These are phyloP conservation scores for Cryptosporidium muris DNA, from an alignment of 169 alveolate species.

Conservation along the genomic window DNA sequence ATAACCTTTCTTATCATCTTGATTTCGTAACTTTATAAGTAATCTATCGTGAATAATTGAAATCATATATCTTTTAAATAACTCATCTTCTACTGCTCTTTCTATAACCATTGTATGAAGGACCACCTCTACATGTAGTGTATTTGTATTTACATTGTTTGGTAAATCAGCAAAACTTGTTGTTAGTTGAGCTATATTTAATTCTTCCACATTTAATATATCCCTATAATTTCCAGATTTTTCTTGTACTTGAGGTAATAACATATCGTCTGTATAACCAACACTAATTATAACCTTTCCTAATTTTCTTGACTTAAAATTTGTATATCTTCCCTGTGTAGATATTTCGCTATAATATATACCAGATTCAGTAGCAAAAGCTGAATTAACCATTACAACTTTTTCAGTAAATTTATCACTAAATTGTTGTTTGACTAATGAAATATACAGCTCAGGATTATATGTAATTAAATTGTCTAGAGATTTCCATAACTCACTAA, in stretches of 20 bases:
- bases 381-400: slow-evolving; percentile 8
- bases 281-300: slow-evolving; percentile 9
- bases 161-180: slow-evolving; percentile 26
- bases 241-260: slow-evolving; percentile 31
- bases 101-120: slow-evolving; percentile 42
- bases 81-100: slow-evolving; percentile 36
- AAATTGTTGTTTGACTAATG: slow-evolving; percentile 25
- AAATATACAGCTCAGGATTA: slow-evolving; percentile 55
- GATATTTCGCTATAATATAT: slow-evolving; percentile 35
- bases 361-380: slow-evolving; percentile 15
- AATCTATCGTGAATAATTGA: slow-evolving; percentile 59
- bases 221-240: slow-evolving; percentile 7
- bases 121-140: slow-evolving; percentile 27
- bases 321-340: slow-evolving; percentile 5
- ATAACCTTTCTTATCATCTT: background rate
- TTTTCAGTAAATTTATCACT: slow-evolving; percentile 12
- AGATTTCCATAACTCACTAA: slow-evolving; percentile 2
- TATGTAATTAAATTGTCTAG: slow-evolving; percentile 14
- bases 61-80: slow-evolving; percentile 48
- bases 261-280: slow-evolving; percentile 60
- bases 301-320: slow-evolving; percentile 6
- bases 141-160: background rate
- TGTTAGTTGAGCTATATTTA: slow-evolving; percentile 46
- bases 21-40: slow-evolving; percentile 16
- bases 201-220: slow-evolving; percentile 34